A percentile compares a stretch with the other conserved stretches of the same genome.
Conservation (phyloP, 768 basidiomycete species). For the Tricholoma saponaceum region DNA sequence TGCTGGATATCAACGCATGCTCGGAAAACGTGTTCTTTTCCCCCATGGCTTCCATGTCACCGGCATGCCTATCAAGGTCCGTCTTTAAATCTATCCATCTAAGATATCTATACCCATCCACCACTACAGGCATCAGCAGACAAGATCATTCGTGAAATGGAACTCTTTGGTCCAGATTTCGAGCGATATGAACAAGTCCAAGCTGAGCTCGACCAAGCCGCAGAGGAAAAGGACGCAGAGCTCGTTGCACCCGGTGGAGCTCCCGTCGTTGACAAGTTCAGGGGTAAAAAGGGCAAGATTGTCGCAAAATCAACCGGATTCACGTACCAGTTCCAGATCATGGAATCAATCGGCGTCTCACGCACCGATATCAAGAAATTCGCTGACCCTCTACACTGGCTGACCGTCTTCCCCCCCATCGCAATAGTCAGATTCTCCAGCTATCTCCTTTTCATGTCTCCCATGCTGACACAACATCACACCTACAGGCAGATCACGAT, state of each 20-base stretch:
- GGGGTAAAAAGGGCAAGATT: slow-evolving; percentile 95
- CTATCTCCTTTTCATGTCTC: neutral
- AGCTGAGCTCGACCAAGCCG: slow-evolving; percentile 40
- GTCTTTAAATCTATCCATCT: slow-evolving; percentile 19
- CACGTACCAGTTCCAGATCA: slow-evolving; percentile 98
- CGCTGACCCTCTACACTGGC: slow-evolving; percentile 92
- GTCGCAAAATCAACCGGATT: slow-evolving; percentile 90
- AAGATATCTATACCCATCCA: slow-evolving; percentile 57
- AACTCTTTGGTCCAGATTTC: slow-evolving; percentile 90
- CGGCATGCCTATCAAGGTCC: slow-evolving; percentile 98
- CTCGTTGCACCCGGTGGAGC: slow-evolving; percentile 32
- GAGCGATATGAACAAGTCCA: slow-evolving; percentile 56
- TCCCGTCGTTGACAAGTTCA: slow-evolving; percentile 53
- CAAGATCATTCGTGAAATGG: slow-evolving; percentile 96
- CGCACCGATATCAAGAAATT: slow-evolving; percentile 91
- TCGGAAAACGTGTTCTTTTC: slow-evolving; percentile 92
- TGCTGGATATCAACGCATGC: slow-evolving; percentile 91
- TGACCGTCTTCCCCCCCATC: slow-evolving; percentile 93
- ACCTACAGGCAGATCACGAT: slow-evolving; percentile 58
- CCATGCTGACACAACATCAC: neutral
- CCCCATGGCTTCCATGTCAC: slow-evolving; percentile 99
- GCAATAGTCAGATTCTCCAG: slow-evolving; percentile 62
- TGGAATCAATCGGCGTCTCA: slow-evolving; percentile 91
- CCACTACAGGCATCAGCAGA: slow-evolving; percentile 83
- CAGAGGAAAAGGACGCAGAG: slow-evolving; percentile 39